Evolutionary conservation across 257 asterid genomes (phyloP), one percentile per base, ranked within the genome.

Genomic region (Plectranthus barbatus): DNA sequence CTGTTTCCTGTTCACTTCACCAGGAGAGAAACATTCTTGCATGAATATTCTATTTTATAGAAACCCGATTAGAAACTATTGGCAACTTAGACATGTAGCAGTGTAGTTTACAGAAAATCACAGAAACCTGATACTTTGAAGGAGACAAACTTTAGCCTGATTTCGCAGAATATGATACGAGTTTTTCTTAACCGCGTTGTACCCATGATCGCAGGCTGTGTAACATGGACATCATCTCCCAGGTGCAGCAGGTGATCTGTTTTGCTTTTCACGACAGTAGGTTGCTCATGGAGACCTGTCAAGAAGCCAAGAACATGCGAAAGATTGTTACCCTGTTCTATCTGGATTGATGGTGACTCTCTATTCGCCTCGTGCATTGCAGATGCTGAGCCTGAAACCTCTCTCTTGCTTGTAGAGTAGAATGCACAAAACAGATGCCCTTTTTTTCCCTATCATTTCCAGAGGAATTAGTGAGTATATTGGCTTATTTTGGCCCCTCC

Each of bases 211-310:
- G 87, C 85, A 92, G 97, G 90, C 69, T 92, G 63, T 92, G 99
- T 74, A 92, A 92, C 87, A 85, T 89, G 99, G 97, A 92, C 86
- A 92, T 92, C 71, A 86, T 92, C 70, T 86, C 95, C 1, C 94
- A 89, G 71, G 99, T 92, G 67, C 96, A 92, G 79, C 99, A 92
- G 74, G 96, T 92, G 31, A 92, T 89, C 50, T 92, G 97, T 75
- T 92, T 92, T 45, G 99, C 99, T 49, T 92, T 92, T 64, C 99
- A 92, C 64, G 97, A 92, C 76, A 92, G 99, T 77, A 73, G 86
- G 71, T 68, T 92, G 87, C 83, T 92, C 59, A 92, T 89, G 97
- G 99, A 92, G 70, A 92, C 99, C 4, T 92, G 99, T 67, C 95
- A 85, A 76, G 97, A 92, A 79, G 99, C 97, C 0, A 92, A 92